Conservation (phyloP, 2,329 filamentous ascomycete species). For the Malbranchea cinnamomea region DNA sequence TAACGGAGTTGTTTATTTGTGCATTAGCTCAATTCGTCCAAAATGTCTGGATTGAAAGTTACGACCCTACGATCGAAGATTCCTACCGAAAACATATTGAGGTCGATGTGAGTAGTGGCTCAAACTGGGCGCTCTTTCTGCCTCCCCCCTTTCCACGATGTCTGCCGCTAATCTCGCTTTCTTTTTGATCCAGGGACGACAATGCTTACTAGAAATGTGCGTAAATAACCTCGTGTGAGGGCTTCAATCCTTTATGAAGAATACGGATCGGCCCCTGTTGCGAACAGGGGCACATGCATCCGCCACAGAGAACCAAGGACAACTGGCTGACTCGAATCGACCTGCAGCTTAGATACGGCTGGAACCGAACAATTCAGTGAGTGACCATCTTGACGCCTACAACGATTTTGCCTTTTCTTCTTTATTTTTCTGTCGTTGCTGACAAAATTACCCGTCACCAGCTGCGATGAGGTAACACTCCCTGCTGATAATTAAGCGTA, state of each 20-base stretch:
- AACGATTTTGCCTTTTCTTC: background rate
- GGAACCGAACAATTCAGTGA: conserved; percentile 87
- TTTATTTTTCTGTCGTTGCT: conserved; percentile 1
- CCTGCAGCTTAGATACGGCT: conserved; percentile 64
- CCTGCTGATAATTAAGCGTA: background rate
- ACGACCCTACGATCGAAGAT: conserved; percentile 78
- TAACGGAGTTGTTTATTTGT: no score
- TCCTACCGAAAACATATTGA: conserved; percentile 79
- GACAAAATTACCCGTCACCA: conserved; percentile 13
- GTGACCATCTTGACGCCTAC: conserved; percentile 20
- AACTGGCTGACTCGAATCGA: no score
- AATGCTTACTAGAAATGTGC: conserved; percentile 82
- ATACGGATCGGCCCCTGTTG: no score
- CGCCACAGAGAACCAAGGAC: no score
- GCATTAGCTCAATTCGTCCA: conserved; percentile 88
- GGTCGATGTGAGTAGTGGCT: conserved; percentile 69
- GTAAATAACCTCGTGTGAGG: conserved; percentile 19
- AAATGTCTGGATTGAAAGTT: conserved; percentile 87
- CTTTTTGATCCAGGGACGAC: conserved; percentile 50
- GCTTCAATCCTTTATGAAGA: no score
- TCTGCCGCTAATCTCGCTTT: conserved; percentile 1
- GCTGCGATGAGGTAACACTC: conserved; percentile 41
- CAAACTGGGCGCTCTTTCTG: conserved; percentile 5
- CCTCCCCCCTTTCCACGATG: background rate
- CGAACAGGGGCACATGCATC: no score